Conservation (phyloP, 768 basidiomycete species). For the Leccinum fibrillosum region DNA sequence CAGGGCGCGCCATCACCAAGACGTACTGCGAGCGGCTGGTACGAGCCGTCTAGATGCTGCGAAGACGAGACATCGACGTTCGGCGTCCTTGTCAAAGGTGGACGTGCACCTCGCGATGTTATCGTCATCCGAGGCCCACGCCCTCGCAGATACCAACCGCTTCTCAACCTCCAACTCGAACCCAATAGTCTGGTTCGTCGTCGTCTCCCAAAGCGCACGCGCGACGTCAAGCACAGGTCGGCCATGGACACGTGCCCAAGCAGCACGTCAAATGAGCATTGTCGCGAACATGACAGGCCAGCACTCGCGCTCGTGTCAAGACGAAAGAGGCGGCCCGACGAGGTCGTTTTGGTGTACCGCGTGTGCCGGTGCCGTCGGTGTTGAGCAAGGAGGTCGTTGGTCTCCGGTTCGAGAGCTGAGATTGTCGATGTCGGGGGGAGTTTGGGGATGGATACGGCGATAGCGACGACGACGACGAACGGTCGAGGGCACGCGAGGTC, state of each 20-base stretch:
- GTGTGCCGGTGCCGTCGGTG: too few species aligned
- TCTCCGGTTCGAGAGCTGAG: not conserved
- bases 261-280: slow-evolving; percentile 37
- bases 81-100: slow-evolving; percentile 10
- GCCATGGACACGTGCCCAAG: slow-evolving; percentile 13
- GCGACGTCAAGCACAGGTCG: not conserved
- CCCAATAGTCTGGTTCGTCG: not conserved
- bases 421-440: too few species aligned
- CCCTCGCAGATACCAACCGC: not conserved
- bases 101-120: not conserved
- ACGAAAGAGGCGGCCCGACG: too few species aligned
- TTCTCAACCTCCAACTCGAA: too few species aligned
- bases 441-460: not conserved
- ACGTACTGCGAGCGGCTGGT: not conserved
- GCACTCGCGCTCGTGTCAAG: too few species aligned
- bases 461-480: not conserved
- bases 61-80: slow-evolving; percentile 9
- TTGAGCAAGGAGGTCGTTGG: not conserved
- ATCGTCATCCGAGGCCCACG: too few species aligned
- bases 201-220: not conserved
- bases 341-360: too few species aligned
- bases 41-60: not conserved
- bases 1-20: not conserved
- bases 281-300: too few species aligned
- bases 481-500: slow-evolving; percentile 1